Evolutionary conservation across 805 yeast genomes (phyloP).

Genomic region (Starmerella apis): DNA sequence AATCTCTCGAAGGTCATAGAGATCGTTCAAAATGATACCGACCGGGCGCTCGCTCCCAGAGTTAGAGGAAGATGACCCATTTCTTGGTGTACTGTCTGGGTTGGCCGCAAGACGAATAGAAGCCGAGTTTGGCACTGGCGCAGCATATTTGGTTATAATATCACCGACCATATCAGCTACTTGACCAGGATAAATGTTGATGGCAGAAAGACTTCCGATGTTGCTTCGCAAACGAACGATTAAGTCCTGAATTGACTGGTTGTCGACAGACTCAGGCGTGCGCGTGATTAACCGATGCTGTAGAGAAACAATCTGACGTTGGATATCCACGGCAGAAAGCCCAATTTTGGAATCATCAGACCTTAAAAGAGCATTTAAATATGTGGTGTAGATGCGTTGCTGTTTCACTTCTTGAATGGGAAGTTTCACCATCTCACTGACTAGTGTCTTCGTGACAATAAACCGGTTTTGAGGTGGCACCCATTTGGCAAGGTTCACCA

Average conservation of each 20-base stretch:
- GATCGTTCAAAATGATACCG: conserved; percentile 23
- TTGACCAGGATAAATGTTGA: conserved; percentile 79
- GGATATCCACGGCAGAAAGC: conserved; percentile 68
- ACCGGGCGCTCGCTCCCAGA: conserved; percentile 4
- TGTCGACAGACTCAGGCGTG: conserved; percentile 11
- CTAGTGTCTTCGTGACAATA: conserved; percentile 44
- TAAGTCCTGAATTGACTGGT: conserved; percentile 6
- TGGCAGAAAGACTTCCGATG: conserved; percentile 61
- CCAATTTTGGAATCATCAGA: conserved; percentile 72
- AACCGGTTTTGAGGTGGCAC: conserved; percentile 73
- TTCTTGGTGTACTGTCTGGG: background rate
- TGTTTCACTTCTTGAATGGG: conserved; percentile 16
- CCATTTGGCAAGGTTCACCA: conserved; percentile 61
- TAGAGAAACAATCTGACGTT: conserved; percentile 37
- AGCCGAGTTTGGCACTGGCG: background rate
- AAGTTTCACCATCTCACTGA: conserved; percentile 27
- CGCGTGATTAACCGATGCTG: conserved; percentile 25
- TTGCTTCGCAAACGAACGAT: conserved; percentile 30
- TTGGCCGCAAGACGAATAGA: background rate
- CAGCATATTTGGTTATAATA: conserved; percentile 32
- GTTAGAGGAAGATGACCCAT: background rate
- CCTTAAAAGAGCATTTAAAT: conserved; percentile 17
- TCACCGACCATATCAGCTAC: conserved; percentile 70
- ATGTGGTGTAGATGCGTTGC: conserved; percentile 14
- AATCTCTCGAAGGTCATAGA: conserved; percentile 24